phyloP scores from a whole-genome alignment of 805 yeast species.

The Hanseniaspora clermontiae region DNA sequence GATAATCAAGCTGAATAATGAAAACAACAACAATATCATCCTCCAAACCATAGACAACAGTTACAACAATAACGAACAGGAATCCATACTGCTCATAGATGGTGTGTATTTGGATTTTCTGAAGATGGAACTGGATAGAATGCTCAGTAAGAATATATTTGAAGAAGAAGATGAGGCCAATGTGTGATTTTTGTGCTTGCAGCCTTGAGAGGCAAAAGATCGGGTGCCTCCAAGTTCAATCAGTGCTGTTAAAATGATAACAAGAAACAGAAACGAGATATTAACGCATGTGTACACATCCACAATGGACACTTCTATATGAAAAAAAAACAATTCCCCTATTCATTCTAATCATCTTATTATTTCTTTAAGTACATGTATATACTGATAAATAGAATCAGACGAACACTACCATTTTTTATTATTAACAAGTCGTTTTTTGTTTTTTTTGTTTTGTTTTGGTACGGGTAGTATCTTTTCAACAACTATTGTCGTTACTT shows the following conservation, averaged over 20 bases:
- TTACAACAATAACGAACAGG: conserved; percentile 32
- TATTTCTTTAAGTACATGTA: no score
- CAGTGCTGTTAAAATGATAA: neutral
- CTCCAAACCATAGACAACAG: conserved; percentile 79
- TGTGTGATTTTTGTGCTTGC: neutral
- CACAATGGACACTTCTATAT: no score
- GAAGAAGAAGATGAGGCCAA: conserved; percentile 48
- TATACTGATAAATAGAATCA: no score
- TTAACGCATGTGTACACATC: no score
- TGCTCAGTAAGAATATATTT: conserved; percentile 72
- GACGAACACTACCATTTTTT: neutral
- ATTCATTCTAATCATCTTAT: no score
- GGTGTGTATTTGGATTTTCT: conserved; percentile 62
- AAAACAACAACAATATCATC: conserved; percentile 52
- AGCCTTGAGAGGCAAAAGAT: no score
- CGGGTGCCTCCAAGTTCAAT: no score
- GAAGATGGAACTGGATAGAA: conserved; percentile 60
- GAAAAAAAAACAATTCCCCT: no score
- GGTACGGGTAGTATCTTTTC: neutral
- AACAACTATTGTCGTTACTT: neutral
- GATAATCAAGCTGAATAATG: conserved; percentile 68
- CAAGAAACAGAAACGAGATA: no score
- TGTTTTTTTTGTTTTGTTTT: neutral
- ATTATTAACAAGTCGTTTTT: neutral
- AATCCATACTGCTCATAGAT: conserved; percentile 46